These are phyloP conservation scores for Kwoniella sp. DNA, from an alignment of 768 basidiomycete species.

Conservation along the genomic window DNA sequence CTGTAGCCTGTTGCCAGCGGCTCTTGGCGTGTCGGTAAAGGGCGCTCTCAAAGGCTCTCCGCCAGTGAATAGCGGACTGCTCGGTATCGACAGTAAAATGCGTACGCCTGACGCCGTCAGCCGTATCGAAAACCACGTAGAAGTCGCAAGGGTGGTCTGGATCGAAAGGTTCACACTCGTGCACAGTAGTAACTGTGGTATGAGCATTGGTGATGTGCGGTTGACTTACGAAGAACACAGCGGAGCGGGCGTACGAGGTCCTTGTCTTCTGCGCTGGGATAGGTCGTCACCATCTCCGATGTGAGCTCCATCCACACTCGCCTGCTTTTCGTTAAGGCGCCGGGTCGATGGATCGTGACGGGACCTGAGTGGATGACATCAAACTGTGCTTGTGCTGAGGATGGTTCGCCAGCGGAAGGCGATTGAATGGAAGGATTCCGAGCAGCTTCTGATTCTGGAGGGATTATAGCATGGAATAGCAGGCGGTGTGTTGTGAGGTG, in stretches of 20 bases:
- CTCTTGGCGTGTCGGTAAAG: conserved; percentile 39
- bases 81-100: conserved; percentile 60
- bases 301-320: conserved; percentile 64
- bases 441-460: conserved; percentile 45
- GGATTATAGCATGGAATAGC: conserved; percentile 63
- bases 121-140: conserved; percentile 50
- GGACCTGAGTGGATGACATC: conserved; percentile 56
- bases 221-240: conserved; percentile 56
- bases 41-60: conserved; percentile 39
- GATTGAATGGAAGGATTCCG: neutral
- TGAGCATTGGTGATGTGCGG: neutral
- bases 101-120: conserved; percentile 39
- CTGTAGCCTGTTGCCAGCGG: conserved; percentile 15
- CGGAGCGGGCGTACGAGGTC: conserved; percentile 58
- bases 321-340: conserved; percentile 44
- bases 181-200: conserved; percentile 56
- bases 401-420: neutral
- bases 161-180: conserved; percentile 54
- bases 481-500: conserved; percentile 65
- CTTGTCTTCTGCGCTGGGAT: conserved; percentile 58
- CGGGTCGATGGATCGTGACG: conserved; percentile 52
- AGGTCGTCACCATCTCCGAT: conserved; percentile 61
- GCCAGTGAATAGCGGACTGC: conserved; percentile 45
- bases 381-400: conserved; percentile 28
- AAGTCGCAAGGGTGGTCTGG: conserved; percentile 54